Conservation (phyloP, 129 eudicot genomes). For the Escallonia herrerae region DNA sequence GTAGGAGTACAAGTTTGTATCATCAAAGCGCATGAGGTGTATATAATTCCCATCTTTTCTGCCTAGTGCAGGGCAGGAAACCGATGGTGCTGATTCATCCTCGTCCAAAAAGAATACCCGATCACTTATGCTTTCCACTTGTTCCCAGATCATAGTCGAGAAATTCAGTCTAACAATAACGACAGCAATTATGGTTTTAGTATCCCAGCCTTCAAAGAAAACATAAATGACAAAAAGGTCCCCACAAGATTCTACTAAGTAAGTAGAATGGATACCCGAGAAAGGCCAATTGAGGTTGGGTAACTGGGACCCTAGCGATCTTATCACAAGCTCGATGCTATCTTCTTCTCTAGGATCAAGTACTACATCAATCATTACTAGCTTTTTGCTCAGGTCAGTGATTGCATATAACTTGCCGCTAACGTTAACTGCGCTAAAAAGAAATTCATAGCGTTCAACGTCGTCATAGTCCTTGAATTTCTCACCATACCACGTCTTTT, state of each 20-base stretch:
- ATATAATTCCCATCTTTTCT: slow-evolving; percentile 12
- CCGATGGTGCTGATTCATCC: not conserved
- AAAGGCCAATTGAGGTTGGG: not conserved
- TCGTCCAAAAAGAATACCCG: slow-evolving; percentile 8
- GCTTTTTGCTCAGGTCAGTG: not conserved
- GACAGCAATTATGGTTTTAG: not conserved
- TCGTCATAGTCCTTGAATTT: not conserved
- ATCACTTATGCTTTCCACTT: slow-evolving; percentile 5
- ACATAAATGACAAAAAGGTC: not conserved
- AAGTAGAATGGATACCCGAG: not conserved
- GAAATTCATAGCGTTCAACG: not conserved
- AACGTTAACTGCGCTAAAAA: not conserved
- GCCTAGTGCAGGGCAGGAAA: slow-evolving; percentile 4
- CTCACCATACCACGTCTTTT: slow-evolving; percentile 1
- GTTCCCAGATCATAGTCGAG: slow-evolving; percentile 5
- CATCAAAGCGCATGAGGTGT: not conserved
- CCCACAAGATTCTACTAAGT: slow-evolving; percentile 1
- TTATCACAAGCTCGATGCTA: not conserved
- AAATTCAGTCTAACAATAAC: slow-evolving; percentile 9
- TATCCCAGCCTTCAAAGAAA: not conserved
- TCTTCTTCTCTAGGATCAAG: not conserved
- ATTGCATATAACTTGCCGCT: slow-evolving; percentile 19
- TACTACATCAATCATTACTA: slow-evolving; percentile 4
- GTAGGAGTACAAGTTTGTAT: slow-evolving; percentile 4
- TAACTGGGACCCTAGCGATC: not conserved